Evolutionary conservation across 1,284 basidiomycete species (phyloP).

Genomic region (Microbotryum lychnidis-dioicae): DNA sequence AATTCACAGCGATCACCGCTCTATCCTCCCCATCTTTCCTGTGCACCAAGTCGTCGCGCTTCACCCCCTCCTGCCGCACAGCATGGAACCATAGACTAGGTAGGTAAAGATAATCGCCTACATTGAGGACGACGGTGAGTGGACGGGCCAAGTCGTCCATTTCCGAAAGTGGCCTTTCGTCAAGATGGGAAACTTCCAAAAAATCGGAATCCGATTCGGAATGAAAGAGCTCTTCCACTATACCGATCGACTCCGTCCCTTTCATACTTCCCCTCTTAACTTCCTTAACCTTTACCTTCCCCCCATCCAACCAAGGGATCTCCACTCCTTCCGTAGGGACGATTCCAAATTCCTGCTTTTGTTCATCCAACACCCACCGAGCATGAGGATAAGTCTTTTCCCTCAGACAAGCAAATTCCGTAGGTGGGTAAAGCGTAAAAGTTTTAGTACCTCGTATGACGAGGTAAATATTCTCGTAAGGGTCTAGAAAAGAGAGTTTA

Average conservation of each 20-base stretch:
- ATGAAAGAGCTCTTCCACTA: too few relatives aligned
- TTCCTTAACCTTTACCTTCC: too few relatives aligned
- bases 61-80: constrained; percentile 52
- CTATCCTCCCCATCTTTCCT: constrained; percentile 37
- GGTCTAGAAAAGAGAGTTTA: constrained; percentile 48
- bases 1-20: constrained; percentile 65
- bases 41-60: not conserved
- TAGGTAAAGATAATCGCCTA: constrained; percentile 76
- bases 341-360: constrained; percentile 12
- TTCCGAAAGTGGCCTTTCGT: too few relatives aligned
- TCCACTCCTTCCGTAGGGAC: too few relatives aligned
- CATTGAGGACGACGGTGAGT: constrained; percentile 54
- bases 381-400: constrained; percentile 63
- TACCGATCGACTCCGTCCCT: too few relatives aligned
- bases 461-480: constrained; percentile 85
- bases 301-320: too few relatives aligned
- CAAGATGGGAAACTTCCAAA: too few relatives aligned
- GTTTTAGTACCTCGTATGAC: constrained; percentile 74
- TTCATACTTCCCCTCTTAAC: too few relatives aligned
- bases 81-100: constrained; percentile 88
- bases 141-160: constrained; percentile 48
- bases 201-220: too few relatives aligned
- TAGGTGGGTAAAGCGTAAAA: constrained; percentile 75
- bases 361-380: constrained; percentile 40
- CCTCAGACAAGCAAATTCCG: constrained; percentile 65